Conservation (phyloP, 2,329 filamentous ascomycete species). For the Paramyrothecium sp. region DNA sequence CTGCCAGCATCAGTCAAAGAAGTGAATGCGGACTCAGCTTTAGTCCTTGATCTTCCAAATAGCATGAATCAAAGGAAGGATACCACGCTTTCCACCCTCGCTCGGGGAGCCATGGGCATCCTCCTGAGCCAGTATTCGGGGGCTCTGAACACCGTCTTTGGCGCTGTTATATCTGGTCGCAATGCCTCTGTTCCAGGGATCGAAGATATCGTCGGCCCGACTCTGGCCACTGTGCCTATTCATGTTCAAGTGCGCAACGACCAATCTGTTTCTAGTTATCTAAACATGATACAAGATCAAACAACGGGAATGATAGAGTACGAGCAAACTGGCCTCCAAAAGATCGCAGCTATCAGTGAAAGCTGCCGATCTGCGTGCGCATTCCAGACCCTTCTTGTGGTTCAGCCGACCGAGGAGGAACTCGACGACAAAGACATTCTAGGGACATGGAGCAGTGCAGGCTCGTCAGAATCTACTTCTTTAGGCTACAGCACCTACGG, state of each 20-base stretch:
- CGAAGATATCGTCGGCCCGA: slow-evolving; percentile 20
- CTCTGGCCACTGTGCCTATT: slow-evolving; percentile 23
- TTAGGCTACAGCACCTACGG: not conserved
- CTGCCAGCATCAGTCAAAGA: slow-evolving; percentile 1
- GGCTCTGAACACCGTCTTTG: slow-evolving; percentile 27
- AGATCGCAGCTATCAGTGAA: slow-evolving; percentile 10
- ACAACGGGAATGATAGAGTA: slow-evolving; percentile 8
- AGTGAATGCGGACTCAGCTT: not conserved
- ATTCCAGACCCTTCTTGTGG: slow-evolving; percentile 4
- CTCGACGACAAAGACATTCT: not conserved
- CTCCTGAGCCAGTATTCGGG: slow-evolving; percentile 5
- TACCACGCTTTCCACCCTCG: slow-evolving; percentile 7
- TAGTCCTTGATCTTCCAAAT: slow-evolving; percentile 2
- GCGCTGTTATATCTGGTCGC: slow-evolving; percentile 18
- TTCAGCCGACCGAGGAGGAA: not conserved
- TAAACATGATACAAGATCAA: slow-evolving; percentile 12
- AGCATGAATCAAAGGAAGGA: not conserved
- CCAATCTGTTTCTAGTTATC: slow-evolving; percentile 10
- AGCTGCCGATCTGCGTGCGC: slow-evolving; percentile 9
- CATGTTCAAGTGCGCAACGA: slow-evolving; percentile 6
- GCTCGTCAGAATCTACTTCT: too few species aligned
- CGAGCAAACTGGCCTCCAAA: slow-evolving; percentile 17
- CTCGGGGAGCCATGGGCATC: slow-evolving; percentile 10
- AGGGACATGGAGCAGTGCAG: not conserved
- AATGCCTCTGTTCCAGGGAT: slow-evolving; percentile 18